Percentiles rank a stretch among this genome's conserved stretches.
phyloP scores from a whole-genome alignment of 352 stramenopile species.

The Globisporangium polare region DNA sequence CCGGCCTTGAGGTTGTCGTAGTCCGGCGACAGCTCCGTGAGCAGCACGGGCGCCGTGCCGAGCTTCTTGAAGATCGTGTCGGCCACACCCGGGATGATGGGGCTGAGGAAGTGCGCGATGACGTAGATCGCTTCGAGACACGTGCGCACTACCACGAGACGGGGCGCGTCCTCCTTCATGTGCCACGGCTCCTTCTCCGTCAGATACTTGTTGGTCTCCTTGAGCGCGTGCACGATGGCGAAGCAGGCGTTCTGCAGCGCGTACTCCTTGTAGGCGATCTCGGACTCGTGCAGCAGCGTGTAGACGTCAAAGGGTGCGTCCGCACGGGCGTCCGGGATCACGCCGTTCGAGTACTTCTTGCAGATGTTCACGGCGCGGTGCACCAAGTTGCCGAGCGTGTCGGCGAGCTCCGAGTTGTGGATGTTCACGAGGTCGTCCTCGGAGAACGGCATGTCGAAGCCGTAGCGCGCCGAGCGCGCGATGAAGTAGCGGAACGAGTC shows the following conservation, averaged over 20 bases:
- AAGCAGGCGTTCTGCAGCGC: slow-evolving; percentile 89
- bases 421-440: slow-evolving; percentile 94
- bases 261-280: slow-evolving; percentile 91
- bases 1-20: slow-evolving; percentile 93
- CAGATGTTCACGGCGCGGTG: slow-evolving; percentile 96
- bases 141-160: slow-evolving; percentile 91
- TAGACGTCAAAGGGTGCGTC: slow-evolving; percentile 87
- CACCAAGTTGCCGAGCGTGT: slow-evolving; percentile 95
- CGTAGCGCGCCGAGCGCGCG: slow-evolving; percentile 91
- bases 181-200: slow-evolving; percentile 97
- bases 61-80: slow-evolving; percentile 95
- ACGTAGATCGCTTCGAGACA: slow-evolving; percentile 97
- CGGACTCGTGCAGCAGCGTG: slow-evolving; percentile 73
- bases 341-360: slow-evolving; percentile 93
- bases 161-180: slow-evolving; percentile 89
- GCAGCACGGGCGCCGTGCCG: slow-evolving; percentile 69
- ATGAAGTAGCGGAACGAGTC: slow-evolving; percentile 97
- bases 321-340: slow-evolving; percentile 52
- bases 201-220: slow-evolving; percentile 97
- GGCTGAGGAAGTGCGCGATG: slow-evolving; percentile 94
- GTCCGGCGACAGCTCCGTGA: slow-evolving; percentile 70
- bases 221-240: slow-evolving; percentile 87
- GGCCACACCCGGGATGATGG: slow-evolving; percentile 91
- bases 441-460: slow-evolving; percentile 94
- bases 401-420: slow-evolving; percentile 96